phyloP scores from a whole-genome alignment of 805 yeast genomes.

The Monosporozyma aerobia region DNA sequence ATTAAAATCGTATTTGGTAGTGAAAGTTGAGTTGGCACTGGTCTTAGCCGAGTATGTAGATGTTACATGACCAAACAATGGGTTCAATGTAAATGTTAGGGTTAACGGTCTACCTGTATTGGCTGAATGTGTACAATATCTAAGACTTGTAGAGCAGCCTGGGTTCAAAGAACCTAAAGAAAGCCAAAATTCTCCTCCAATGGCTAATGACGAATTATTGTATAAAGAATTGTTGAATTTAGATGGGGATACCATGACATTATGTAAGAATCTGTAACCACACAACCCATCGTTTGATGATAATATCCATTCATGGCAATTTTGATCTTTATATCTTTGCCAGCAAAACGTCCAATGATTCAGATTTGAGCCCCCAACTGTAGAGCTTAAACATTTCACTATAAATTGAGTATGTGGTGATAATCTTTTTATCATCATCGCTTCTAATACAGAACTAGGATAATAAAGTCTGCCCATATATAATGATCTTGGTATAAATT shows the following conservation, averaged over 20 bases:
- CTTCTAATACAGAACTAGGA: slow-evolving; percentile 81
- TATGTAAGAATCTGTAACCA: slow-evolving; percentile 74
- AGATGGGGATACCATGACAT: slow-evolving; percentile 37
- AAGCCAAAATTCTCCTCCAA: slow-evolving; percentile 86
- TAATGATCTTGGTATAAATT: slow-evolving; percentile 30
- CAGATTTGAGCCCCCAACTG: slow-evolving; percentile 34
- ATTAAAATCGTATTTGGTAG: slow-evolving; percentile 83
- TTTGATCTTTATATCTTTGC: slow-evolving; percentile 56
- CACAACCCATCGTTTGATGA: slow-evolving; percentile 76
- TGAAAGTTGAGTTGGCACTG: slow-evolving; percentile 61
- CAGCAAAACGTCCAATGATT: slow-evolving; percentile 57
- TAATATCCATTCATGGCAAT: slow-evolving; percentile 64
- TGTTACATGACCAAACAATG: slow-evolving; percentile 80
- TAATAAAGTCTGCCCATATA: slow-evolving; percentile 81
- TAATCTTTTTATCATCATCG: slow-evolving; percentile 65
- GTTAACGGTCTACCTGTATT: slow-evolving; percentile 85
- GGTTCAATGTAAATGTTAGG: slow-evolving; percentile 78
- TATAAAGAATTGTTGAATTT: slow-evolving; percentile 36
- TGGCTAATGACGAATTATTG: slow-evolving; percentile 55
- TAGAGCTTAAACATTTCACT: slow-evolving; percentile 67
- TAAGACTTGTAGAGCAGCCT: slow-evolving; percentile 73
- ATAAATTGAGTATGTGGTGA: slow-evolving; percentile 53
- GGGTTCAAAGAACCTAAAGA: slow-evolving; percentile 80
- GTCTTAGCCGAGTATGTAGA: slow-evolving; percentile 83
- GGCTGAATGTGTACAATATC: slow-evolving; percentile 79